Percentiles rank a stretch among this genome's conserved stretches.
These are phyloP conservation scores for Apiospora koreana DNA, from an alignment of 2,329 filamentous ascomycete genomes.

Conservation along the genomic window DNA sequence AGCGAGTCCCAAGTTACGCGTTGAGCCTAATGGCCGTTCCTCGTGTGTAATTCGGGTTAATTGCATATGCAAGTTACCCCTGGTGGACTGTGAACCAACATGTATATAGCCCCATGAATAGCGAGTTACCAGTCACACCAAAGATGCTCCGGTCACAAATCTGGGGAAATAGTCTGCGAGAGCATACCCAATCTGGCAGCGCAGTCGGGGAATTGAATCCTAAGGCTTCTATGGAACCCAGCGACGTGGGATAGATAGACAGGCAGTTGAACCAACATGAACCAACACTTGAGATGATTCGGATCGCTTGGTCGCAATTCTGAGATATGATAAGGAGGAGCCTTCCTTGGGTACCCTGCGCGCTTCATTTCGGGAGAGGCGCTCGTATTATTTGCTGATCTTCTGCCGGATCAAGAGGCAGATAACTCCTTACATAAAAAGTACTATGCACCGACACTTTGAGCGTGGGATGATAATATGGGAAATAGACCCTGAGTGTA, in stretches of 20 bases:
- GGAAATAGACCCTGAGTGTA: background rate
- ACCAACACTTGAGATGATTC: background rate
- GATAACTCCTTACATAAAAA: background rate
- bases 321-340: background rate
- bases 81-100: background rate
- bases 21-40: background rate
- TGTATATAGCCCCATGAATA: background rate
- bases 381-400: background rate
- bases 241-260: too few relatives aligned
- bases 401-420: background rate
- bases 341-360: background rate
- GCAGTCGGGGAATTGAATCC: background rate
- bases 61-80: conserved; percentile 5
- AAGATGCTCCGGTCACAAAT: background rate
- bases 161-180: background rate
- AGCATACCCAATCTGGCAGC: background rate
- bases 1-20: too few relatives aligned
- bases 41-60: background rate
- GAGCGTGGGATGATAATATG: background rate
- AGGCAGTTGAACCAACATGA: background rate
- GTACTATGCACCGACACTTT: background rate
- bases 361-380: background rate
- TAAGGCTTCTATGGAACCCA: background rate
- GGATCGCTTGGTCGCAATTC: background rate
- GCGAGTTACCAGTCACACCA: background rate